Evolutionary conservation across 768 basidiomycete genomes (phyloP), one percentile per base, ranked within the genome.

Genomic region (Pholiota microspora): DNA sequence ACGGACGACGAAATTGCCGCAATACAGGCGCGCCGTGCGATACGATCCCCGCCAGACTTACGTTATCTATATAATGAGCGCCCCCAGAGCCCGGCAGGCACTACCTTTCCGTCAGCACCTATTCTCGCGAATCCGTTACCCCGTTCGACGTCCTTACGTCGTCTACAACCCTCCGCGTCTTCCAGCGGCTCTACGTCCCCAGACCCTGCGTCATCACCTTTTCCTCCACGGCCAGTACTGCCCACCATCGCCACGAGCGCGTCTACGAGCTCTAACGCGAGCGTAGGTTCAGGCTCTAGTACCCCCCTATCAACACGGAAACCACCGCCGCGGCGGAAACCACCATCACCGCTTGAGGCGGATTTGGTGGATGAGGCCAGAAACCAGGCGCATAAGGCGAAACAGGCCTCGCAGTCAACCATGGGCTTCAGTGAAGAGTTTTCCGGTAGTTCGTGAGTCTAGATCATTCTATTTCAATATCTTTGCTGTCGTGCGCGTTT

Each of bases 1-100:
- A 72, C 77, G 4, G 78, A 85, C n/a, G 84, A 85, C 4, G 87
- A 89, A 67, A 89, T 91, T 29, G 74, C 77, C 0, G 76, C 76
- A 4, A 82, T 89, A 12, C 79, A 83, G 35, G 69, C 73, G 16
- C 69, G 73, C 5, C 72, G 75, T n/a, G 60, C 64, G n/a, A 53
- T 68, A 23, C 71, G 70, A 13, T 72, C 75, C 3, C 72, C 60
- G 2, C 54, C 70, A 6, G 62, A 67, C 42, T 61, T 71, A 21
- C 69, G 69, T 16, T 69, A 72, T 54, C 56, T 75, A 13, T 72
- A 70, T 57, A 65, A 58, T 50, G 69, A 69, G 31, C 69, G 73
- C 16, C 75, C 77, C 10, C 66, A 62, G 23, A 73, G 66, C 54
- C 78, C 69, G 23, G 49, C 49, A 12, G 40, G 28, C 15, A 15